Percentiles rank a stretch among this genome's conserved stretches.
These are phyloP conservation scores for Podospora pseudopauciseta DNA, from an alignment of 495 filamentous ascomycete species.

Conservation along the genomic window DNA sequence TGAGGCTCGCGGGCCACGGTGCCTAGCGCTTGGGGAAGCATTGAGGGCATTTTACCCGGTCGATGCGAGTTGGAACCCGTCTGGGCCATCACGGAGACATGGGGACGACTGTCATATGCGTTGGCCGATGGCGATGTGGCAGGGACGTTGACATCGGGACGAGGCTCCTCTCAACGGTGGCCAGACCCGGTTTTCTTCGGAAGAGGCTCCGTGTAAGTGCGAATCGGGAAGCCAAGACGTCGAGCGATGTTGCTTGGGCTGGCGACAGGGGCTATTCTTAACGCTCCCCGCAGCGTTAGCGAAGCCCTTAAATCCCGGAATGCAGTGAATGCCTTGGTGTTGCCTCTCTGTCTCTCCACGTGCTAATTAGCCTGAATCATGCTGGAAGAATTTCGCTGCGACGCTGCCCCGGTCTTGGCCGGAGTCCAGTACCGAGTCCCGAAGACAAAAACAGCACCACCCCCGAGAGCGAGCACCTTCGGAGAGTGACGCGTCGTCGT, in stretches of 20 bases:
- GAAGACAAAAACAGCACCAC: slow-evolving; percentile 14
- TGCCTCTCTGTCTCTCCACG: slow-evolving; percentile 7
- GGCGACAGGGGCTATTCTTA: slow-evolving; percentile 9
- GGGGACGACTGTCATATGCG: background rate
- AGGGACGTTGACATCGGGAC: background rate
- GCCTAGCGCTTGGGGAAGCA: slow-evolving; percentile 5
- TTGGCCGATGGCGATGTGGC: background rate
- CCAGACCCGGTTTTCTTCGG: slow-evolving; percentile 24
- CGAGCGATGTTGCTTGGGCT: slow-evolving; percentile 10
- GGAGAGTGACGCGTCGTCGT: background rate
- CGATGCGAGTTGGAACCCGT: background rate
- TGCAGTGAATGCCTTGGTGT: background rate
- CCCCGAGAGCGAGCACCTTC: background rate
- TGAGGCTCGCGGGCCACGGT: background rate
- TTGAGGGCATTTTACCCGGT: background rate
- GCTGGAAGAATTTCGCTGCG: slow-evolving; percentile 9
- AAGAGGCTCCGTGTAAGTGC: slow-evolving; percentile 21
- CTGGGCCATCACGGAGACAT: background rate
- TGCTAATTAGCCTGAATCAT: slow-evolving; percentile 23
- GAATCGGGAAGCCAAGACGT: slow-evolving; percentile 23
- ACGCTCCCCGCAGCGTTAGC: background rate
- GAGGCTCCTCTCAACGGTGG: background rate
- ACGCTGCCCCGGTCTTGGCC: slow-evolving; percentile 13
- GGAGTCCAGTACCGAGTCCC: slow-evolving; percentile 14
- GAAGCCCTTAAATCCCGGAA: background rate